Base-by-base conservation (phyloP, 2,329 filamentous ascomycete genomes). In the Aureobasidium pullulans region DNA sequence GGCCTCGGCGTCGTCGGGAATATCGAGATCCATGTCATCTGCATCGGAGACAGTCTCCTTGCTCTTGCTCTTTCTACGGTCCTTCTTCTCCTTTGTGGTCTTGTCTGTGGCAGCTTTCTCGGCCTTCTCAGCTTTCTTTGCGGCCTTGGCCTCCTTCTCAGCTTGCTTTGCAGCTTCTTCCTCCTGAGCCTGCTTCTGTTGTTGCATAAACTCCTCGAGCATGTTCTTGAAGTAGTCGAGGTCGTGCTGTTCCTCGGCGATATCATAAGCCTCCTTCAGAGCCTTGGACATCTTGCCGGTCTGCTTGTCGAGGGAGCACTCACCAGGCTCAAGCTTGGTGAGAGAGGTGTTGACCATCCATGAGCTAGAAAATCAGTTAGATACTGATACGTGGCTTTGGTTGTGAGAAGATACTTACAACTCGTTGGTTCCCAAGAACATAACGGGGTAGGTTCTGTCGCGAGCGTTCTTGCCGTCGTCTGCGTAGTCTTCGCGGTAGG, bases 381-480 rank as follows among this genome's bases (percentile, higher is more conserved):
- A 60, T 23, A 15, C 19, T 7, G 7, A 16, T 16, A 8, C 48
- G 19, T 36, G 10, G 49, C 32, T 9, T 28, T 50, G 39, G 29
- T 49, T n/a, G 16, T 6, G 39, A 54, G 28, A 15, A 4, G 32
- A 4, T 62, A 84, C 93, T 84, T 77, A 99, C 94, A 99, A 97
- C 80, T 97, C 93, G 69, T 97, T 96, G 39, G 92, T 96, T 64
- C 84, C 81, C 53, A 97, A 78, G 72, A 96, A 97, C 93, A 97
- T 96, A 69, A 97, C 86, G 5, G 93, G 90, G 71, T 91, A 97
- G 32, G 88, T 91, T 64, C 93, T 84, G 73, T 96, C 91, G 62
- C 86, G 84, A 43, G 83, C 85, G 65, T 91, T 88, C 78, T 94
- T 94, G 67, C 89, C 93, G 62, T 88, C 92, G 67, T 96, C 91